Evolutionary conservation across 2,329 filamentous ascomycete genomes (phyloP).

Genomic region (Ceratocystis ficicola): DNA sequence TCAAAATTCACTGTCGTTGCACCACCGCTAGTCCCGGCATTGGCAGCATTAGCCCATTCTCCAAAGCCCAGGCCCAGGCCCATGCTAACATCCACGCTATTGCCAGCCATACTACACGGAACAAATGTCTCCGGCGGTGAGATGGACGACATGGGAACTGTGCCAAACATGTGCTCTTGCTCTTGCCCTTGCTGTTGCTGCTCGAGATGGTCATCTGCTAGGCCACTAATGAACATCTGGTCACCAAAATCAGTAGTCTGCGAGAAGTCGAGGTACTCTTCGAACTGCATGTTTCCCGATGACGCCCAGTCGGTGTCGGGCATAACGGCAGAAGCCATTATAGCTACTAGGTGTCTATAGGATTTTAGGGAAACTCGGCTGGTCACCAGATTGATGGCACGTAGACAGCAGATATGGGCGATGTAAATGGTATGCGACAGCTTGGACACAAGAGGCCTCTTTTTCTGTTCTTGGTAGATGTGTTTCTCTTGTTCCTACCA

Average conservation of each 20-base stretch:
- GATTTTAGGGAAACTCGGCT: no score
- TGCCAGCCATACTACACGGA: not conserved
- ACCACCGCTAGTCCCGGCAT: not conserved
- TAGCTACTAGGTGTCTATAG: no score
- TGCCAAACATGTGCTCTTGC: not conserved
- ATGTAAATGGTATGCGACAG: no score
- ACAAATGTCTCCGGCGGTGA: conserved; percentile 5
- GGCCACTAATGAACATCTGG: conserved; percentile 14
- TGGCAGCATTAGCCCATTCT: not conserved
- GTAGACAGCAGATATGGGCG: no score
- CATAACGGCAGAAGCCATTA: not conserved
- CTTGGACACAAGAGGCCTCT: no score
- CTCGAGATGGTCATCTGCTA: not conserved
- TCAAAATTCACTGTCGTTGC: not conserved
- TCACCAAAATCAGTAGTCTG: conserved; percentile 10
- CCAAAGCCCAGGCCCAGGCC: not conserved
- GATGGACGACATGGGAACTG: not conserved
- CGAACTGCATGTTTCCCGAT: conserved; percentile 5
- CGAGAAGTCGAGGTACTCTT: conserved; percentile 7
- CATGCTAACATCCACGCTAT: not conserved
- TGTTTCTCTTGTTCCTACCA: no score
- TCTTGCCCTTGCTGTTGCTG: not conserved
- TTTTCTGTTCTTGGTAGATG: no score
- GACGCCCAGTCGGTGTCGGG: not conserved
- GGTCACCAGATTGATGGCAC: no score